A percentile compares a stretch with the other conserved stretches of the same genome.
phyloP scores from a whole-genome alignment of 2,329 filamentous ascomycete species.

The Fusarium sp. region DNA sequence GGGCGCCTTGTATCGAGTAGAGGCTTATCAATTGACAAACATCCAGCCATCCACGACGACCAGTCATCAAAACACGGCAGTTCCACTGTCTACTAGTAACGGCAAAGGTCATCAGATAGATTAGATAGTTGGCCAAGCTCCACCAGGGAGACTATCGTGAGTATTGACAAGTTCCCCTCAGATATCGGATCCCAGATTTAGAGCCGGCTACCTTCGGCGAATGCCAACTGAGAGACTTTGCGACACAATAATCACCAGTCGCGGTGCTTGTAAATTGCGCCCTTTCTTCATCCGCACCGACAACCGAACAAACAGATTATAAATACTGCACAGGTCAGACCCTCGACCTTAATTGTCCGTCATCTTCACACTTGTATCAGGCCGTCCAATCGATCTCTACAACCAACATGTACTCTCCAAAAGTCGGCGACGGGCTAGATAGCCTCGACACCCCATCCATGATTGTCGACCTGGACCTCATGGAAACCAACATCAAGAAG shows the following conservation, averaged over 20 bases:
- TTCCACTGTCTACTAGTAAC: background rate
- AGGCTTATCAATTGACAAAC: background rate
- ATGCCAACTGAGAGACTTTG: background rate
- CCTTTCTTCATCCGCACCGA: background rate
- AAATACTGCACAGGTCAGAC: background rate
- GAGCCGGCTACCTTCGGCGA: background rate
- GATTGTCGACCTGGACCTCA: conserved; percentile 64
- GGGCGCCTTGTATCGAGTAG: background rate
- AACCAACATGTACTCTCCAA: conserved; percentile 4
- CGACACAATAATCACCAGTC: background rate
- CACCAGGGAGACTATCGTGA: background rate
- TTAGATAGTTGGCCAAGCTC: background rate
- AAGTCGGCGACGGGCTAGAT: conserved; percentile 18
- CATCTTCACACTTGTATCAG: background rate
- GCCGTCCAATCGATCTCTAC: background rate
- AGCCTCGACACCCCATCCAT: conserved; percentile 66
- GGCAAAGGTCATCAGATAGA: background rate
- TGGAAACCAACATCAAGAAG: conserved; percentile 63
- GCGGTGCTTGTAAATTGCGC: background rate
- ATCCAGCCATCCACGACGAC: background rate
- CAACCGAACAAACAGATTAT: background rate
- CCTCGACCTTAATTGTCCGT: background rate
- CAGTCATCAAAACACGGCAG: background rate
- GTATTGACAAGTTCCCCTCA: background rate
- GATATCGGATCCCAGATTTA: background rate